Evolutionary conservation across 2,329 filamentous ascomycete species (phyloP), one percentile per base, ranked within the genome.

Genomic region (Xylariaceae sp.): DNA sequence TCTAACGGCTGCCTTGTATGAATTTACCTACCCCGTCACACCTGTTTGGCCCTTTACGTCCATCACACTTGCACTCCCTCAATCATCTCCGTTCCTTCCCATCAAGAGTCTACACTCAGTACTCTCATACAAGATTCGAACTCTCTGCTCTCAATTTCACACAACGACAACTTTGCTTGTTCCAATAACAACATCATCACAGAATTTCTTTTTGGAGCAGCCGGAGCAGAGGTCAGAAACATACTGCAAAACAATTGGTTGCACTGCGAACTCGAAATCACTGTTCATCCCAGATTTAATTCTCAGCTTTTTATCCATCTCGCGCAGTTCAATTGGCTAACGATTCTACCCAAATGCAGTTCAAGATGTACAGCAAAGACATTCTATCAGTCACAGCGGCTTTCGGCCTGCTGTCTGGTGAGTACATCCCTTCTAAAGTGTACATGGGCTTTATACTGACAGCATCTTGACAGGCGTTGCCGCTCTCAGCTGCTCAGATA

Each of bases 301-400:
- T 32, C 12, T 8, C 16, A 14, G 12, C 4, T 8, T 32, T 32
- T 4, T 29, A 14, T 32, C 16, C 27, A 32, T 32, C 12, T 32
- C 16, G 7, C 27, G 27, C 27, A 12, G 27, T 32, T 32, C 4
- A 29, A 32, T 32, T 4, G 16, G 29, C 42, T 53, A 38, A 53
- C 44, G 11, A 22, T 29, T 37, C 19, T 10, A 12, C 23, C 21
- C 6, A 36, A 39, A 11, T 22, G 40, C 17, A 36, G 55, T 56
- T 58, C 67, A 74, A 59, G 60, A 77, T 77, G 74, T 68, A 67
- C 64, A 69, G 64, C 59, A 63, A 67, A 61, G 67, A 69, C 57
- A 45, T 74, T 50, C 58, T 74, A 44, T 67, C 72, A 53, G 73
- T 71, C 61, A 57, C 70, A 46, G 60, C 70, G 68, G 73, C 70